phyloP scores from a whole-genome alignment of 352 stramenopile species.

The Globisporangium perplexum region DNA sequence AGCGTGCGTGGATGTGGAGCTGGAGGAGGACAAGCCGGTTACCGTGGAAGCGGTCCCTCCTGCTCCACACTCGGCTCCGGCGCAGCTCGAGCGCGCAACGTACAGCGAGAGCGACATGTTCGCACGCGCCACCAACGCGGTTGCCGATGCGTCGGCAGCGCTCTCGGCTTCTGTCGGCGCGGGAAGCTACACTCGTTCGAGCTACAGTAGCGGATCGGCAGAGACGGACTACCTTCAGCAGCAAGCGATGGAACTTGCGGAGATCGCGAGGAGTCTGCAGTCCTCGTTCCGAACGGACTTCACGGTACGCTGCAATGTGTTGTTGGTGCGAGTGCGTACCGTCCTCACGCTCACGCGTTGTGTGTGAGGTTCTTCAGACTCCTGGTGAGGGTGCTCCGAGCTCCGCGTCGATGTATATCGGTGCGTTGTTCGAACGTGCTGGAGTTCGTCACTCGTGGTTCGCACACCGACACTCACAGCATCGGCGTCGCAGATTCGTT shows the following conservation, averaged over 20 bases:
- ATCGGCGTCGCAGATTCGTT: constrained; percentile 29
- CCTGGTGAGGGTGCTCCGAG: constrained; percentile 22
- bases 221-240: constrained; percentile 48
- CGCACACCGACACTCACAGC: no score
- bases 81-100: constrained; percentile 4
- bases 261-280: constrained; percentile 59
- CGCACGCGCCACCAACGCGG: neutral
- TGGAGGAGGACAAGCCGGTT: constrained; percentile 6
- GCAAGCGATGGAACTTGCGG: constrained; percentile 55
- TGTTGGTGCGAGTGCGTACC: neutral
- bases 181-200: constrained; percentile 20
- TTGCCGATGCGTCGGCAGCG: constrained; percentile 19
- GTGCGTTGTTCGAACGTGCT: constrained; percentile 2
- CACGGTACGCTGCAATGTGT: constrained; percentile 1
- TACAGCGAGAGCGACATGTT: constrained; percentile 9
- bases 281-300: constrained; percentile 31
- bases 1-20: constrained; percentile 5
- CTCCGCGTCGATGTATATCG: constrained; percentile 23
- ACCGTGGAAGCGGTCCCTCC: neutral
- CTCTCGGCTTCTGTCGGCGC: constrained; percentile 4
- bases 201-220: constrained; percentile 1
- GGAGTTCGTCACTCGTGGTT: neutral
- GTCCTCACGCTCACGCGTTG: neutral
- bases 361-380: neutral
- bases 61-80: constrained; percentile 12